phyloP scores from a whole-genome alignment of 148 eudicot genomes.

The Nepenthes mirabilis region DNA sequence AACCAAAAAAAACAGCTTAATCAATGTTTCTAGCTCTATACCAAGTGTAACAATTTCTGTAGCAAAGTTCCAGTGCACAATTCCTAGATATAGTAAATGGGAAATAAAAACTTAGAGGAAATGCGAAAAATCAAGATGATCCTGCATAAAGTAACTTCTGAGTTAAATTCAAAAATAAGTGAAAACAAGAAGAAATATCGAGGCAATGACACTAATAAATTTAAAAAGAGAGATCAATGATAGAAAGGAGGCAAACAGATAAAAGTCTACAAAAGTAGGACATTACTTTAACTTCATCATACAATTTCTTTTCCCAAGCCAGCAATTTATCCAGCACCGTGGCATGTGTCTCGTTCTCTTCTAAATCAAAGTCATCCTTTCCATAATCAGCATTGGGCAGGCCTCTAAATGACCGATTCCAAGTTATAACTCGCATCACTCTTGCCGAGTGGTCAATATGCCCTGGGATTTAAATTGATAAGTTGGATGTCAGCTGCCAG shows the following conservation, averaged over 20 bases:
- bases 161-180: too few relatives aligned
- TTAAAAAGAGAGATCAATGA: too few relatives aligned
- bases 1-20: too few relatives aligned
- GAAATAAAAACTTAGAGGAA: too few relatives aligned
- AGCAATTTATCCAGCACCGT: slow-evolving; percentile 87
- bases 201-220: too few relatives aligned
- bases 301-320: slow-evolving; percentile 98
- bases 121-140: too few relatives aligned
- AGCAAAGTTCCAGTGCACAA: too few relatives aligned
- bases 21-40: too few relatives aligned
- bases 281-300: slow-evolving; percentile 88
- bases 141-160: too few relatives aligned
- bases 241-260: background rate
- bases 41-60: too few relatives aligned
- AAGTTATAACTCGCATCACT: slow-evolving; percentile 92
- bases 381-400: slow-evolving; percentile 36
- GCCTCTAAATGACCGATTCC: slow-evolving; percentile 91
- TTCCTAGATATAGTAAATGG: too few relatives aligned
- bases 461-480: slow-evolving; percentile 29
- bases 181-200: background rate
- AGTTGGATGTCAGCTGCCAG: background rate
- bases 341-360: slow-evolving; percentile 91
- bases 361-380: slow-evolving; percentile 63
- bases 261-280: background rate
- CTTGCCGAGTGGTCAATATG: slow-evolving; percentile 91